Evolutionary conservation across 176 grass and related monocot genomes (phyloP).

Genomic region (Oryza coarctata): DNA sequence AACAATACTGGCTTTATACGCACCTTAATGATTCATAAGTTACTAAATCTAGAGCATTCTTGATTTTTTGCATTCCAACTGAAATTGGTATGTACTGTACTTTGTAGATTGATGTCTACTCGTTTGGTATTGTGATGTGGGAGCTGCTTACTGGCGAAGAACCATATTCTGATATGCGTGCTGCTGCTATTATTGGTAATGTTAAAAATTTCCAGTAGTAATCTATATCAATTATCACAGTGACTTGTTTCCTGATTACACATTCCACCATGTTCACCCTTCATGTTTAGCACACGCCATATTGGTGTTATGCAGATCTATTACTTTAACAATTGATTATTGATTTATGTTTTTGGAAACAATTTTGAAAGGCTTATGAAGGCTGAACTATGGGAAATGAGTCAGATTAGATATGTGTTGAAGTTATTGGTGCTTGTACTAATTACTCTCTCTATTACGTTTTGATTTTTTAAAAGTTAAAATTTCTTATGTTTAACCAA

Average conservation of each 20-base stretch:
- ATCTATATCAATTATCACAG: not conserved
- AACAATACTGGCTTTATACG: constrained; percentile 29
- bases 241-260: constrained; percentile 21
- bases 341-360: not conserved
- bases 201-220: not conserved
- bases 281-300: not conserved
- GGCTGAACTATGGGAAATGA: not conserved
- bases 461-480: no score
- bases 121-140: constrained; percentile 98
- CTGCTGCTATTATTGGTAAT: constrained; percentile 88
- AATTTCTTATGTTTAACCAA: no score
- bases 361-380: constrained; percentile 13
- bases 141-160: constrained; percentile 95
- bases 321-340: constrained; percentile 5
- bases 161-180: constrained; percentile 84
- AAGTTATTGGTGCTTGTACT: not conserved
- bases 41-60: constrained; percentile 1
- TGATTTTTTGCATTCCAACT: constrained; percentile 19
- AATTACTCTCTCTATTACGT: not conserved
- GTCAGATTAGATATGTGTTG: not conserved
- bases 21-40: not conserved
- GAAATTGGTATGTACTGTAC: not conserved
- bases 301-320: not conserved
- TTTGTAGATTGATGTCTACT: constrained; percentile 90
- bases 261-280: not conserved